Evolutionary conservation across 257 asterid genomes (phyloP).

Genomic region (Solanum habrochaites): DNA sequence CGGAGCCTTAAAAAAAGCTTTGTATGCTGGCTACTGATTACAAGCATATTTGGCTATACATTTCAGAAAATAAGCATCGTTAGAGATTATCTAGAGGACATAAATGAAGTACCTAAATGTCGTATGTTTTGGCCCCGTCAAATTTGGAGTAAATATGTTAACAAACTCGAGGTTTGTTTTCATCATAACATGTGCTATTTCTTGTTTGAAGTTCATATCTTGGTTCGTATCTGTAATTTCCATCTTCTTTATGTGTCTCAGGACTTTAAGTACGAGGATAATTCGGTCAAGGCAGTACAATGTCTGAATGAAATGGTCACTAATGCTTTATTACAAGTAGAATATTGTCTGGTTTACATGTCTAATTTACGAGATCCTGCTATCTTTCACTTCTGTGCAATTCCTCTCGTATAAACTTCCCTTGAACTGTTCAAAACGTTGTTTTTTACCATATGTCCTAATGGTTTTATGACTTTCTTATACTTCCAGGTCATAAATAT

Average conservation of each 20-base stretch:
- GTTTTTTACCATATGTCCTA: neutral
- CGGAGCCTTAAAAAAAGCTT: neutral
- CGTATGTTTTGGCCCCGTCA: slow-evolving; percentile 97
- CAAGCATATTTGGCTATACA: neutral
- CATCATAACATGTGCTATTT: neutral
- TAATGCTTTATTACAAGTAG: slow-evolving; percentile 65
- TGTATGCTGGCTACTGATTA: neutral
- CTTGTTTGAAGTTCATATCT: neutral
- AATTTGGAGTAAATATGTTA: slow-evolving; percentile 84
- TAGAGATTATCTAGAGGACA: slow-evolving; percentile 91
- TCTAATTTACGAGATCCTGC: slow-evolving; percentile 62
- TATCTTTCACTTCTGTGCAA: slow-evolving; percentile 87
- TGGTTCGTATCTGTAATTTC: neutral
- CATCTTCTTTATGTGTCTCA: slow-evolving; percentile 18
- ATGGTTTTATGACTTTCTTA: neutral
- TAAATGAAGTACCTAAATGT: slow-evolving; percentile 87
- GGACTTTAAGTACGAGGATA: slow-evolving; percentile 73
- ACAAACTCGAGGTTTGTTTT: slow-evolving; percentile 69
- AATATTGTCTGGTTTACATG: slow-evolving; percentile 65
- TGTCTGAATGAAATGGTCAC: slow-evolving; percentile 95
- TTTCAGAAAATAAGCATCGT: slow-evolving; percentile 79
- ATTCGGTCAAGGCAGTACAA: slow-evolving; percentile 82
- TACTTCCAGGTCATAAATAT: slow-evolving; percentile 73
- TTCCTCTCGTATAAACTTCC: slow-evolving; percentile 60
- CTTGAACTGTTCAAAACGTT: neutral